Conservation (phyloP, 768 basidiomycete genomes). For the Dentipellis sp. region DNA sequence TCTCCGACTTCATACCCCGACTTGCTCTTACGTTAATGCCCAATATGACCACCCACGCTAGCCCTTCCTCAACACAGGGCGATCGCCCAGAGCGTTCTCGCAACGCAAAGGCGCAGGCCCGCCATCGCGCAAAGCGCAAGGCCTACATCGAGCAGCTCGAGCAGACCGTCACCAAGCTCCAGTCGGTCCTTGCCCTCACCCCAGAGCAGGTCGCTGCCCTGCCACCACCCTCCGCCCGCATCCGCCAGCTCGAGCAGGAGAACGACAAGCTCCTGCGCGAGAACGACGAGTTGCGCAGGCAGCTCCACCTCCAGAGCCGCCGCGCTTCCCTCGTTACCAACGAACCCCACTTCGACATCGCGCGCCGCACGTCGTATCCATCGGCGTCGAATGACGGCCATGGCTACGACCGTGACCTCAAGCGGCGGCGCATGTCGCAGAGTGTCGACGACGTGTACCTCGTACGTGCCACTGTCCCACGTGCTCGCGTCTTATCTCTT, state of each 20-base stretch:
- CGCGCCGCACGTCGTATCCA: constrained; percentile 9
- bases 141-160: constrained; percentile 92
- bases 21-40: neutral
- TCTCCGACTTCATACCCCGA: neutral
- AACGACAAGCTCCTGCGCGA: constrained; percentile 62
- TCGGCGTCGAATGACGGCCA: constrained; percentile 17
- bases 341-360: constrained; percentile 14
- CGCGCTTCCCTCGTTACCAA: constrained; percentile 10
- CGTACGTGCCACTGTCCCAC: constrained; percentile 10
- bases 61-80: constrained; percentile 3
- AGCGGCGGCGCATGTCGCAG: constrained; percentile 20
- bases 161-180: constrained; percentile 78
- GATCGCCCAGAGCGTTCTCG: constrained; percentile 65
- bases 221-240: constrained; percentile 64
- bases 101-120: constrained; percentile 82
- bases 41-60: constrained; percentile 2
- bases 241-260: constrained; percentile 79
- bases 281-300: constrained; percentile 64
- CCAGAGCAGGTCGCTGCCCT: constrained; percentile 69
- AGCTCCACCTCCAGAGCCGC: constrained; percentile 30
- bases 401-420: constrained; percentile 12
- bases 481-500: neutral
- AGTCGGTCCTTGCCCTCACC: constrained; percentile 61
- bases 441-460: constrained; percentile 20
- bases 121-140: constrained; percentile 87